These are phyloP conservation scores for Zymoseptoria ardabiliae DNA, from an alignment of 2,329 filamentous ascomycete species.

Conservation along the genomic window DNA sequence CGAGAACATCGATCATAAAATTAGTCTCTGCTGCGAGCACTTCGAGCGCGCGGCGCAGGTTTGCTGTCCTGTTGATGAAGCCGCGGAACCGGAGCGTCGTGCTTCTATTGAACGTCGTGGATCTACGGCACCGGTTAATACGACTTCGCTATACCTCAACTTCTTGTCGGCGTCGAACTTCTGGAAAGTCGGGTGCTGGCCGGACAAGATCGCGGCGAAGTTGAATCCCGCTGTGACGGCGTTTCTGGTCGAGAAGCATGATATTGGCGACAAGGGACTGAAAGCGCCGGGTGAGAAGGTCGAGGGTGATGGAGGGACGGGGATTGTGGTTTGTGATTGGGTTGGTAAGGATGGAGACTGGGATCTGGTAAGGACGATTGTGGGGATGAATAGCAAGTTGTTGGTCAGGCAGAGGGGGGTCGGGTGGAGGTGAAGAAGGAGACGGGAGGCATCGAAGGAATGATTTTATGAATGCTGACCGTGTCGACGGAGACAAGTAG, in stretches of 20 bases:
- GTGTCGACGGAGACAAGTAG: background rate
- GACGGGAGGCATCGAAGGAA: background rate
- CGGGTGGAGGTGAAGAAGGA: background rate
- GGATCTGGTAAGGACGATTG: conserved; percentile 79
- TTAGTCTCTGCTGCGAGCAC: conserved; percentile 64
- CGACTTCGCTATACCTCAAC: conserved; percentile 72
- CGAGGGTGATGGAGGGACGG: conserved; percentile 56
- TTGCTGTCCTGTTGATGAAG: conserved; percentile 33
- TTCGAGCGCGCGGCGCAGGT: conserved; percentile 57
- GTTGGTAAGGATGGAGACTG: conserved; percentile 81
- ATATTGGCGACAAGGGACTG: conserved; percentile 25
- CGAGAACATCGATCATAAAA: conserved; percentile 72
- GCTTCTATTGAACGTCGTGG: conserved; percentile 17
- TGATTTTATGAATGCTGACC: background rate
- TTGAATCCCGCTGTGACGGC: conserved; percentile 70
- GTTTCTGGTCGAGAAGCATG: conserved; percentile 50
- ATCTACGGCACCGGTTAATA: conserved; percentile 35
- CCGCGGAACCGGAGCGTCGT: conserved; percentile 24
- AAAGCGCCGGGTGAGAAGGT: conserved; percentile 22
- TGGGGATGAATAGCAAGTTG: conserved; percentile 67
- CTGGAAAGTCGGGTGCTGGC: conserved; percentile 88
- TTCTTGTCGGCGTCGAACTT: conserved; percentile 90
- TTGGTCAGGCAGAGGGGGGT: conserved; percentile 16
- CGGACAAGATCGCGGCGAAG: conserved; percentile 79
- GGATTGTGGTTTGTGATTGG: conserved; percentile 89